Evolutionary conservation across 148 eudicot species (phyloP).

Genomic region (Polygonum aviculare): DNA sequence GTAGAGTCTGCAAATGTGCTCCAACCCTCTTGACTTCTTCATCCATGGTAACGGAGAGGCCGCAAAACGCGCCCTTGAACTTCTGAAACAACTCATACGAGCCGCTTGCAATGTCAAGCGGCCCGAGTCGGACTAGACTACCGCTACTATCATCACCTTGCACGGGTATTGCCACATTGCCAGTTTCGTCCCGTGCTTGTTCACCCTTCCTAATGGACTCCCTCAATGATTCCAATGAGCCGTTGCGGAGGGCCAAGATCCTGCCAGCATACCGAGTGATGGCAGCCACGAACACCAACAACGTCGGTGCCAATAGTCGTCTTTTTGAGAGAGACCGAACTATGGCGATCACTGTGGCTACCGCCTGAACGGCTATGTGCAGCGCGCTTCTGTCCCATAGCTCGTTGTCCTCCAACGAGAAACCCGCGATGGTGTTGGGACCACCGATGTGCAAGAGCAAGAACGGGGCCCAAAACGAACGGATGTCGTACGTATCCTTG

Average conservation of each 20-base stretch:
- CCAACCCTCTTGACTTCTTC: not conserved
- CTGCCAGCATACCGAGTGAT: not conserved
- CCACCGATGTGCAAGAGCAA: not conserved
- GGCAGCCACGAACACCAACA: not conserved
- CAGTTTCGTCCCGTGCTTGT: too few relatives aligned
- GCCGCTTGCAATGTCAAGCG: not conserved
- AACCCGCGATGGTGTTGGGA: not conserved
- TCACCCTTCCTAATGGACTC: not conserved
- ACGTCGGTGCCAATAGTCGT: not conserved
- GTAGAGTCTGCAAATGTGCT: not conserved
- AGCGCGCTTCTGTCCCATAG: not conserved
- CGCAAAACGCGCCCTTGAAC: not conserved
- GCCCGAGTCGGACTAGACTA: not conserved
- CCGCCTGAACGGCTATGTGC: not conserved
- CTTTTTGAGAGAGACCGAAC: not conserved
- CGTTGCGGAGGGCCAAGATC: not conserved
- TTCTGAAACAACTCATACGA: not conserved
- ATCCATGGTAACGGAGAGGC: not conserved
- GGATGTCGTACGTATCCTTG: not conserved
- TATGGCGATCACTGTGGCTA: not conserved
- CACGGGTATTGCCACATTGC: too few relatives aligned
- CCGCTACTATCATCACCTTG: too few relatives aligned
- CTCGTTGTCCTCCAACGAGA: conserved; percentile 2
- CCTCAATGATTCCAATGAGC: not conserved
- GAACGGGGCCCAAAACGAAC: not conserved